These are phyloP conservation scores for Talaromyces marneffei DNA, from an alignment of 2,329 filamentous ascomycete genomes.

Conservation along the genomic window DNA sequence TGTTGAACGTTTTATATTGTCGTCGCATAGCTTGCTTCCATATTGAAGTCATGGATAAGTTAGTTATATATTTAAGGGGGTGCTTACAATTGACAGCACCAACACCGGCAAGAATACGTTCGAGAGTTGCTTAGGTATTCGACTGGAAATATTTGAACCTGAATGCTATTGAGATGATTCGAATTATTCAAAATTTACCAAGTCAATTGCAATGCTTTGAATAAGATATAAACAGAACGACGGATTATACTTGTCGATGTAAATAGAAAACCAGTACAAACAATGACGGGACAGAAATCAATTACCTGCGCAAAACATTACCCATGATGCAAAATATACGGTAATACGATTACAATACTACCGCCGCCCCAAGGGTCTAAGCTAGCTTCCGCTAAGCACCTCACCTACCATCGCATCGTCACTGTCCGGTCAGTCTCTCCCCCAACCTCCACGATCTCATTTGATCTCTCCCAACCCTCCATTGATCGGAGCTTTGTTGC, in stretches of 20 bases:
- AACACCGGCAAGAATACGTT: no score
- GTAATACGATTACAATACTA: not conserved
- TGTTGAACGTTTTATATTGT: no score
- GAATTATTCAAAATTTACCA: not conserved
- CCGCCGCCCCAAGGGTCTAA: not conserved
- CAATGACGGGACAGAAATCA: not conserved
- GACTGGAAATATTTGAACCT: no score
- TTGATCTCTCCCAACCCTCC: not conserved
- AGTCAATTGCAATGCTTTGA: not conserved
- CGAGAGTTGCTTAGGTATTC: not conserved
- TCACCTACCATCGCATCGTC: slow-evolving; percentile 5
- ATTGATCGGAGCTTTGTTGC: slow-evolving; percentile 15
- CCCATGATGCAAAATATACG: not conserved
- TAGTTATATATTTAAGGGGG: no score
- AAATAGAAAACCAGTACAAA: not conserved
- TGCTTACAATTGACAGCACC: no score
- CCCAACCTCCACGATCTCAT: slow-evolving; percentile 4
- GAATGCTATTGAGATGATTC: not conserved
- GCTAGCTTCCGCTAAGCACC: not conserved
- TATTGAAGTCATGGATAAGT: no score
- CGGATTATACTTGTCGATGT: not conserved
- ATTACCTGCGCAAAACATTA: not conserved
- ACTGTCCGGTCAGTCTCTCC: not conserved
- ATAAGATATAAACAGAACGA: not conserved
- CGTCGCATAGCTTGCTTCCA: no score